Base-by-base conservation (phyloP, 2,329 filamentous ascomycete species). In the Aureobasidium sp. region DNA sequence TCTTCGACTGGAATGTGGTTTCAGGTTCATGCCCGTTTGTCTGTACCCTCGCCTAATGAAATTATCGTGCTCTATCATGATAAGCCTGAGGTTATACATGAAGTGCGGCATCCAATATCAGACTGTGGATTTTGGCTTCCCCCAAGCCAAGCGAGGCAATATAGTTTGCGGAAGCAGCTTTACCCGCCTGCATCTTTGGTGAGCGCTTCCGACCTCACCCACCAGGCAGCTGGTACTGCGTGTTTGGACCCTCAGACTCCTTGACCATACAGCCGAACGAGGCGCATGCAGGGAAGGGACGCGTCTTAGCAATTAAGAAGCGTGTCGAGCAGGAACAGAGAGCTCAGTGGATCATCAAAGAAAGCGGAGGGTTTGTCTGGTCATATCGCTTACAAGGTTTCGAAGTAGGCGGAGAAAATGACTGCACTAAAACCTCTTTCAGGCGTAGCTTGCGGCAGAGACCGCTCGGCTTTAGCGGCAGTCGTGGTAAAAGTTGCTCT, bases 311-410 rank as follows among this genome's bases (percentile, higher is more conserved):
- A 58, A 20, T 44, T 17, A 5, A 45, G 17, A 25, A 55, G 22
- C 37, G 51, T 41, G 51, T 57, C 39, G 31, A 25, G 53, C 29
- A 22, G 37, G 36, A 17, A 57, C 17, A 48, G 42, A 17, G 42
- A 58, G 31, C 31, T 31, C 48, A 8, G 11, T 25, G 5, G 12
- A 11, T 22, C 15, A 56, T 2, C 29, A 41, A 45, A n/a, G n/a
- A 9, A 20, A 11, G 53, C 53, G 53, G 17, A 56, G 27, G 11
- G 17, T 22, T 27, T 12, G 39, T 57, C 17, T 56, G 29, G 37
- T 56, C 47, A 42, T 48, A 27, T 58, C 55, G 55, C 55, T 58
- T 58, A 58, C 55, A 58, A 48, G 42, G 37, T 58, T 48, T 57
- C 55, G n/a, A 48, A 27, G 39, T 39, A 58, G 42, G 55, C 42